phyloP scores from a whole-genome alignment of 208 protist genomes.

The Trypanosoma rangeli region DNA sequence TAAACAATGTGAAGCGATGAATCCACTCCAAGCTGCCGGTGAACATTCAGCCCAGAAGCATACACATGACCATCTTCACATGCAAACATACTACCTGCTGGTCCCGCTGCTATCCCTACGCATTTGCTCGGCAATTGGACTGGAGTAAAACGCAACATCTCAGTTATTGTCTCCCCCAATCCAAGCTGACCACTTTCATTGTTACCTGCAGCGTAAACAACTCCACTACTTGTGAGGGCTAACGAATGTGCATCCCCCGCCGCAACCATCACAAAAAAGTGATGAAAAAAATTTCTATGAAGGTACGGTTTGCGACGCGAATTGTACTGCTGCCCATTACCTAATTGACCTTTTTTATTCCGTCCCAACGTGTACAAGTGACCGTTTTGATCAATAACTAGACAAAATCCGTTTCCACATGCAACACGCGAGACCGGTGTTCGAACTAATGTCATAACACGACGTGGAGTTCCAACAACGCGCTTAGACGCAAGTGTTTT shows the following conservation, averaged over 20 bases:
- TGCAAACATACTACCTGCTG: conserved; percentile 83
- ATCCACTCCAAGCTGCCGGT: conserved; percentile 84
- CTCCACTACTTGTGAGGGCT: conserved; percentile 79
- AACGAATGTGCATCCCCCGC: conserved; percentile 84
- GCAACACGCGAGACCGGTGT: conserved; percentile 76
- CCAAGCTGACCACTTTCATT: conserved; percentile 89
- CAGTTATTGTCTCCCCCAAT: conserved; percentile 42
- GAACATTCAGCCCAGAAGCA: conserved; percentile 77
- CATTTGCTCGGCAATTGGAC: conserved; percentile 71
- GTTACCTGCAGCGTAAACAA: conserved; percentile 80
- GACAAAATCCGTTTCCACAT: conserved; percentile 71
- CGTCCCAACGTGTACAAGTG: conserved; percentile 75
- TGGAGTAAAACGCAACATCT: conserved; percentile 51
- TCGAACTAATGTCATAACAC: conserved; percentile 79
- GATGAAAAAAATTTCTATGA: conserved; percentile 50
- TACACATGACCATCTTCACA: conserved; percentile 75
- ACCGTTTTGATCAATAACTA: conserved; percentile 87
- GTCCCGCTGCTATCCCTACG: conserved; percentile 79
- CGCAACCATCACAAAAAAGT: conserved; percentile 84
- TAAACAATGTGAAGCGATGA: conserved; percentile 48
- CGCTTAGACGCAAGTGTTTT: conserved; percentile 77
- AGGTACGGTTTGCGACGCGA: conserved; percentile 62
- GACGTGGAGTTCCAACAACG: conserved; percentile 73
- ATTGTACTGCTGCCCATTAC: conserved; percentile 68
- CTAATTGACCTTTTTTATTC: conserved; percentile 89